Evolutionary conservation across 2,329 filamentous ascomycete species (phyloP).

Genomic region (Herpotrichia juniperi): DNA sequence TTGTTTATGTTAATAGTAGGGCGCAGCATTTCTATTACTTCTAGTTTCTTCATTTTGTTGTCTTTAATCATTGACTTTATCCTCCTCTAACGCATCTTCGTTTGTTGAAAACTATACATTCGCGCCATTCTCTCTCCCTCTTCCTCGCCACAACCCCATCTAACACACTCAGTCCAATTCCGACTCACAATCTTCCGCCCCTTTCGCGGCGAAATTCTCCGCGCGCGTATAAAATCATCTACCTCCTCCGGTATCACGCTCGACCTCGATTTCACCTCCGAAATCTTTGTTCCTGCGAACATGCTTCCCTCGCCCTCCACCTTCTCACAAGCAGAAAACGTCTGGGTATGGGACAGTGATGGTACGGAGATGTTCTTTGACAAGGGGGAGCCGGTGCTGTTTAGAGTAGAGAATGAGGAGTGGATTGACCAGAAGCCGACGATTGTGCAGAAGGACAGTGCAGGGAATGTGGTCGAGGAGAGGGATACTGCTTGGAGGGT

Average conservation of each 20-base stretch:
- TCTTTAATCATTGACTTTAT: background rate
- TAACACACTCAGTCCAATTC: constrained; percentile 75
- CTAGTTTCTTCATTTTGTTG: background rate
- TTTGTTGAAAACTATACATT: background rate
- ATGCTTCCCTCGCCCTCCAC: constrained; percentile 53
- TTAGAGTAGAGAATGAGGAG: constrained; percentile 83
- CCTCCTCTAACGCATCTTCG: background rate
- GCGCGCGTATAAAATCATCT: constrained; percentile 80
- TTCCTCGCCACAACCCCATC: background rate
- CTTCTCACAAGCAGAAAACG: constrained; percentile 76
- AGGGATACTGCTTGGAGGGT: constrained; percentile 75
- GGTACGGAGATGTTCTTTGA: constrained; percentile 84
- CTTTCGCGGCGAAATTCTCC: constrained; percentile 91
- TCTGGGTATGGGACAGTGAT: constrained; percentile 83
- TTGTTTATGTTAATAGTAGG: constrained; percentile 90
- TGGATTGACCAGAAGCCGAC: constrained; percentile 93
- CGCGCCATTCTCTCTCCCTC: background rate
- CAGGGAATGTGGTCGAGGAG: constrained; percentile 66
- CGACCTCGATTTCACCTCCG: constrained; percentile 89
- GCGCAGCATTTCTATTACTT: background rate
- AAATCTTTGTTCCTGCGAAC: constrained; percentile 74
- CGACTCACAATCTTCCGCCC: constrained; percentile 92
- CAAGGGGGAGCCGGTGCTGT: constrained; percentile 84
- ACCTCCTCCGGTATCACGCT: constrained; percentile 77
- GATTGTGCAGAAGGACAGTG: constrained; percentile 69